Percentiles rank a stretch among this genome's conserved stretches.
Conservation (phyloP, 176 grass and related monocot genomes). For the Eleusine coracana region DNA sequence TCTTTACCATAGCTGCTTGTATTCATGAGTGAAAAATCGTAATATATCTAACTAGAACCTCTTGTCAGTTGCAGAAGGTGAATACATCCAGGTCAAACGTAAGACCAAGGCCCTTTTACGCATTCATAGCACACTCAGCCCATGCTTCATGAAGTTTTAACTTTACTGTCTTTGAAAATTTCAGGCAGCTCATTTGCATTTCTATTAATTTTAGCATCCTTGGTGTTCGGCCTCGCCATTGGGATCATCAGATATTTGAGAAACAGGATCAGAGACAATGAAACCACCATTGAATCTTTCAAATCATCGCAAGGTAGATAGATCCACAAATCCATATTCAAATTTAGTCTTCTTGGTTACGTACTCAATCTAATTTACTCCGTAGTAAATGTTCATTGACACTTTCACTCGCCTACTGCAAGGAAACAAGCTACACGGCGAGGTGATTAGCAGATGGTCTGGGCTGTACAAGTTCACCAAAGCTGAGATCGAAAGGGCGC, state of each 20-base stretch:
- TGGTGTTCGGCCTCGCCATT: constrained; percentile 24
- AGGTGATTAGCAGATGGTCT: constrained; percentile 54
- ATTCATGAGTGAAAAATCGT: neutral
- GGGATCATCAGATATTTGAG: constrained; percentile 42
- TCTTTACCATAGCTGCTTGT: neutral
- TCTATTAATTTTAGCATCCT: neutral
- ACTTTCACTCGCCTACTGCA: neutral
- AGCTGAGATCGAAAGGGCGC: constrained; percentile 58
- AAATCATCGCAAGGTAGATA: constrained; percentile 29
- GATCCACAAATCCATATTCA: neutral
- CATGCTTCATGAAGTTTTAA: constrained; percentile 1
- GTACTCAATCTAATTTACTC: neutral
- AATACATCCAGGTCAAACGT: constrained; percentile 54
- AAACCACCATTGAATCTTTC: neutral
- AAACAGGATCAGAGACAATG: neutral
- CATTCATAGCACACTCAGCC: neutral
- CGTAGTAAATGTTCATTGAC: neutral
- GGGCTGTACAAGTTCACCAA: constrained; percentile 68
- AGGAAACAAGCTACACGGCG: constrained; percentile 33
- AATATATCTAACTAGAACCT: constrained; percentile 29
- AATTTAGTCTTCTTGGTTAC: neutral
- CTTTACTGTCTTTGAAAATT: neutral
- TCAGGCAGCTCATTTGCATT: constrained; percentile 45
- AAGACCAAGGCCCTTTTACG: neutral
- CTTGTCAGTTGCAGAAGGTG: constrained; percentile 39